These are phyloP conservation scores for Exophiala bonariae DNA, from an alignment of 2,329 filamentous ascomycete genomes.

Conservation along the genomic window DNA sequence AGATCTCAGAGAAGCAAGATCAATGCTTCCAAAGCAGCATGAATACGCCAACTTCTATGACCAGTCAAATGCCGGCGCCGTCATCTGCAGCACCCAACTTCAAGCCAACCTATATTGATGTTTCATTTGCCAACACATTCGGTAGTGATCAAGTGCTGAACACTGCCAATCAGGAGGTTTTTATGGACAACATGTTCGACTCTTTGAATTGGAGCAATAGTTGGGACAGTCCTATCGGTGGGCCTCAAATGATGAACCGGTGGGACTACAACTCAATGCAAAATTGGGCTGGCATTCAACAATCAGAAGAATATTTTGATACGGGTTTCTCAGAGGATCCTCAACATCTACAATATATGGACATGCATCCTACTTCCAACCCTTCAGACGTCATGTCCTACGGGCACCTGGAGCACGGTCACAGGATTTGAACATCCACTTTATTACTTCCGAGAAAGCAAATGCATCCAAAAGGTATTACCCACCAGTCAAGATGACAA, in stretches of 20 bases:
- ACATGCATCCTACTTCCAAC: not conserved
- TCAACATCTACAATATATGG: conserved; percentile 1
- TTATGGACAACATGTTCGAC: conserved; percentile 27
- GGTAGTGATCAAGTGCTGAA: conserved; percentile 11
- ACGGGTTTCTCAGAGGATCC: conserved; percentile 10
- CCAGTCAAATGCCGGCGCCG: conserved; percentile 8
- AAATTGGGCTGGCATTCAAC: conserved; percentile 20
- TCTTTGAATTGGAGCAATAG: conserved; percentile 25
- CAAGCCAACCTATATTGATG: conserved; percentile 16
- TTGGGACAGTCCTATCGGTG: conserved; percentile 24
- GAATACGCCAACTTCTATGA: conserved; percentile 9
- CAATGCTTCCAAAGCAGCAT: conserved; percentile 5
- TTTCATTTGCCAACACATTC: conserved; percentile 18
- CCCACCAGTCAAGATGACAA: too few relatives aligned
- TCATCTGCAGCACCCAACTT: conserved; percentile 7
- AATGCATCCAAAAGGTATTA: too few relatives aligned
- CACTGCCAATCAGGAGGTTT: conserved; percentile 20
- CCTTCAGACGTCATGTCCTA: not conserved
- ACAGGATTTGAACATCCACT: too few relatives aligned
- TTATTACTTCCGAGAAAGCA: too few relatives aligned
- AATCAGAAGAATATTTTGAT: conserved; percentile 21
- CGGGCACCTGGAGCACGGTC: too few relatives aligned
- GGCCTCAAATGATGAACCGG: conserved; percentile 15
- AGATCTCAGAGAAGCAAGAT: conserved; percentile 12
- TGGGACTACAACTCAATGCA: conserved; percentile 23